Conservation (phyloP, 176 grass and related monocot species). For the Aegilops sharonensis region DNA sequence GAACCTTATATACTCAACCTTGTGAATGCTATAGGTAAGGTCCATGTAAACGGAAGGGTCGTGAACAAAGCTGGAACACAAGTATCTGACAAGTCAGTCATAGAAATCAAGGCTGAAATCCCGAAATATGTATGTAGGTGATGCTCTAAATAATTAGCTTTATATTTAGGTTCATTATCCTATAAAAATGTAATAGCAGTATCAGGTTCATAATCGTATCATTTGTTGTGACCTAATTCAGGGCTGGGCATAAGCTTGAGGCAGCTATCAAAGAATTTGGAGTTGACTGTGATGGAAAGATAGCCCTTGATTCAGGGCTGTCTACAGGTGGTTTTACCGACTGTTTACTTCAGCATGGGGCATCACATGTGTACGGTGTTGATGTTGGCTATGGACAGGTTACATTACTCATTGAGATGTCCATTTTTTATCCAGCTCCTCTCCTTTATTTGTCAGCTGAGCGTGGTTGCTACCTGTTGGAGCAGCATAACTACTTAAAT, state of each 20-base stretch:
- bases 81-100: slow-evolving; percentile 84
- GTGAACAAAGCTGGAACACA: slow-evolving; percentile 89
- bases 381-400: slow-evolving; percentile 99
- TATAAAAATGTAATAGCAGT: background rate
- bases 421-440: background rate
- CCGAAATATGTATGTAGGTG: slow-evolving; percentile 99
- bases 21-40: slow-evolving; percentile 67
- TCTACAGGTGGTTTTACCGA: slow-evolving; percentile 98
- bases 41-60: slow-evolving; percentile 87
- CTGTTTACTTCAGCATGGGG: slow-evolving; percentile 91
- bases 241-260: slow-evolving; percentile 97
- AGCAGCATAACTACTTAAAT: slow-evolving; percentile 2
- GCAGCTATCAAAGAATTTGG: slow-evolving; percentile 82
- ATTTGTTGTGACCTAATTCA: slow-evolving; percentile 37
- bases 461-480: background rate
- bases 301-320: slow-evolving; percentile 95
- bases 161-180: slow-evolving; percentile 13
- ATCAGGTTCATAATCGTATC: slow-evolving; percentile 13
- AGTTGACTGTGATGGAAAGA: slow-evolving; percentile 78
- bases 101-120: slow-evolving; percentile 89
- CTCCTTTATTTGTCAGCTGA: background rate
- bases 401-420: slow-evolving; percentile 13
- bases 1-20: too few species aligned
- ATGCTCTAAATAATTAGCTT: slow-evolving; percentile 54
- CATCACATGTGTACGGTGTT: slow-evolving; percentile 80